These are phyloP conservation scores for Platanthera guangdongensis DNA, from an alignment of 106 monocot genomes.

Conservation along the genomic window DNA sequence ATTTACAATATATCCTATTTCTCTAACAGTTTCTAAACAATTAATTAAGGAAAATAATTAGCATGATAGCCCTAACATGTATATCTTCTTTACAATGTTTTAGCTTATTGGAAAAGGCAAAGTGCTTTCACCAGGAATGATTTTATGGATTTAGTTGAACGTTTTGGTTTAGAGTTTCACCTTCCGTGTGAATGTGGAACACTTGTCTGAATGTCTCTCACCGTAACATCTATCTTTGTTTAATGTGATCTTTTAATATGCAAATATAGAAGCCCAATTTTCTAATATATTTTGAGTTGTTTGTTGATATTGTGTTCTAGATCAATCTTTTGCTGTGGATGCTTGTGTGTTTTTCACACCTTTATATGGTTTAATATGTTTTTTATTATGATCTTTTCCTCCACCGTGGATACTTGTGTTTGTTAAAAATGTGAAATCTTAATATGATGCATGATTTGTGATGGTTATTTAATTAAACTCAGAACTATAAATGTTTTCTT, in stretches of 20 bases:
- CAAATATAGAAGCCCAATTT: no score
- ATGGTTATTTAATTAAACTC: no score
- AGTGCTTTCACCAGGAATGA: not conserved
- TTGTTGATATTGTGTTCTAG: constrained; percentile 1
- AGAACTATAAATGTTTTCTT: no score
- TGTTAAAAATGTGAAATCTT: no score
- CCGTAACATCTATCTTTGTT: not conserved
- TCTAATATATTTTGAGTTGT: not conserved
- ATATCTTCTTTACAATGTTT: not conserved
- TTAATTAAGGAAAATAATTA: not conserved
- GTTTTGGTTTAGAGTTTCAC: not conserved
- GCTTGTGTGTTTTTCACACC: no score
- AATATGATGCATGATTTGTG: no score
- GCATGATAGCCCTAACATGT: not conserved
- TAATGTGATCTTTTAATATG: not conserved
- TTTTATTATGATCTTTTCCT: no score
- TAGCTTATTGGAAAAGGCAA: not conserved
- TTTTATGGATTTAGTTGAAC: not conserved
- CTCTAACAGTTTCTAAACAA: not conserved
- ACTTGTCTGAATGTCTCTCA: not conserved
- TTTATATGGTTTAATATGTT: no score
- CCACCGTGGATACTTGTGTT: no score
- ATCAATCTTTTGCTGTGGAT: not conserved
- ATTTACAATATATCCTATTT: no score
- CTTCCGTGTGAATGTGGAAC: not conserved